Conservation (phyloP, 805 yeast genomes). For the Pichia deserticola region DNA sequence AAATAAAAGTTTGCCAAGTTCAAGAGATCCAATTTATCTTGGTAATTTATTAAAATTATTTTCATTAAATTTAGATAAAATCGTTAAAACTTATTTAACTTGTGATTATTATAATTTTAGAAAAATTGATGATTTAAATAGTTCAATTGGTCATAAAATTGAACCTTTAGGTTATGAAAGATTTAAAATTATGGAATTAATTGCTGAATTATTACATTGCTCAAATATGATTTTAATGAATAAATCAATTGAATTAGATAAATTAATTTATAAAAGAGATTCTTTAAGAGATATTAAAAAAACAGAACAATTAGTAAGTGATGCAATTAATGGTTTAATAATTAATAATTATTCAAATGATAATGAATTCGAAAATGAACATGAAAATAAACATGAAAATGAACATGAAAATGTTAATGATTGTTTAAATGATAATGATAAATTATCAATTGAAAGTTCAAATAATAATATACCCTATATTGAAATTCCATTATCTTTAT, state of each 20-base stretch:
- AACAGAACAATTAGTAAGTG: constrained; percentile 30
- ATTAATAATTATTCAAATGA: constrained; percentile 13
- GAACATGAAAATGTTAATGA: background rate
- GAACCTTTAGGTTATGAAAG: constrained; percentile 85
- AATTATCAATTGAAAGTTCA: constrained; percentile 8
- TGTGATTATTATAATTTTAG: constrained; percentile 18
- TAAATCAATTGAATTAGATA: constrained; percentile 56
- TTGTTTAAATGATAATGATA: constrained; percentile 17
- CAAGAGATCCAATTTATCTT: constrained; percentile 85
- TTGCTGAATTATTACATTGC: constrained; percentile 92
- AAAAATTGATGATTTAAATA: constrained; percentile 19
- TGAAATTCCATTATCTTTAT: constrained; percentile 21
- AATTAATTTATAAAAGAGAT: constrained; percentile 64
- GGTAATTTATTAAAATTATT: constrained; percentile 78
- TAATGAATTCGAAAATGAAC: background rate
- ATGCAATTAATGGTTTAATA: constrained; percentile 29
- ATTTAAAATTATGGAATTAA: constrained; percentile 80
- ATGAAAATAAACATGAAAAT: no score
- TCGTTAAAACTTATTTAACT: constrained; percentile 26
- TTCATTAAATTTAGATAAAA: constrained; percentile 36
- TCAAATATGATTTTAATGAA: constrained; percentile 91
- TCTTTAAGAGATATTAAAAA: constrained; percentile 50
- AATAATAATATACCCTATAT: constrained; percentile 16
- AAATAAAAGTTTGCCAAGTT: constrained; percentile 58
- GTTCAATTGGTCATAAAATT: constrained; percentile 49